A percentile compares a stretch with the other conserved stretches of the same genome.
These are phyloP conservation scores for Jamesozyma hellenica DNA, from an alignment of 805 yeast species.

Conservation along the genomic window DNA sequence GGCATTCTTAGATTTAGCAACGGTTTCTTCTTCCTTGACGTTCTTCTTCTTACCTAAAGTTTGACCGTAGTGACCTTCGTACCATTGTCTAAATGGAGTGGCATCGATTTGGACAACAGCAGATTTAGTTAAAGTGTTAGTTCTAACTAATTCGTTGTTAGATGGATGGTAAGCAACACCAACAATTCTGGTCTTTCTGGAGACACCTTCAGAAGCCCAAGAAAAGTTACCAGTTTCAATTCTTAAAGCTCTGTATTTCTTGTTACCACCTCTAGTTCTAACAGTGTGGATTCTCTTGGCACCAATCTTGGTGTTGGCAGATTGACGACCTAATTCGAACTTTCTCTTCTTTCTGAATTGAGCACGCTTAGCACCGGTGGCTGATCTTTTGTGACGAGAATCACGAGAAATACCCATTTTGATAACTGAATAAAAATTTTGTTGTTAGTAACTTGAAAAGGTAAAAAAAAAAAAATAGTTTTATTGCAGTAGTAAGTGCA, in stretches of 20 bases:
- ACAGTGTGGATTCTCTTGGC: conserved; percentile 97
- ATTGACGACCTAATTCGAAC: conserved; percentile 99
- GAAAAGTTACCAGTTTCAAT: conserved; percentile 98
- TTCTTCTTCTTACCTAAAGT: conserved; percentile 78
- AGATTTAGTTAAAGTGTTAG: conserved; percentile 97
- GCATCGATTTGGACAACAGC: conserved; percentile 99
- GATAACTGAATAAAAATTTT: conserved; percentile 17
- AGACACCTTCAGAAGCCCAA: conserved; percentile 98
- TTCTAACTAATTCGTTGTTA: conserved; percentile 98
- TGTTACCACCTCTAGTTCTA: conserved; percentile 99
- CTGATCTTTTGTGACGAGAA: conserved; percentile 99
- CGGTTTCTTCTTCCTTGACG: conserved; percentile 48
- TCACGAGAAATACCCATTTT: conserved; percentile 99
- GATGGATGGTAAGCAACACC: conserved; percentile 99
- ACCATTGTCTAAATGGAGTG: conserved; percentile 99
- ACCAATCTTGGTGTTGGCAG: conserved; percentile 99
- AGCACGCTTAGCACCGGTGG: conserved; percentile 99
- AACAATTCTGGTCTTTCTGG: conserved; percentile 98
- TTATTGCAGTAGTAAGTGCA: neutral
- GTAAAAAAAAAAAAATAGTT: too few relatives aligned
- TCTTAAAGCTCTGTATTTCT: conserved; percentile 99
- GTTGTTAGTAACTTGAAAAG: neutral
- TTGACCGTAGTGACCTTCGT: conserved; percentile 95
- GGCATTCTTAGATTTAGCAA: conserved; percentile 62
- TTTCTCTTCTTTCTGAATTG: conserved; percentile 99